Evolutionary conservation across 257 asterid species (phyloP), one percentile per base, ranked within the genome.

Genomic region (Scutellaria minor): DNA sequence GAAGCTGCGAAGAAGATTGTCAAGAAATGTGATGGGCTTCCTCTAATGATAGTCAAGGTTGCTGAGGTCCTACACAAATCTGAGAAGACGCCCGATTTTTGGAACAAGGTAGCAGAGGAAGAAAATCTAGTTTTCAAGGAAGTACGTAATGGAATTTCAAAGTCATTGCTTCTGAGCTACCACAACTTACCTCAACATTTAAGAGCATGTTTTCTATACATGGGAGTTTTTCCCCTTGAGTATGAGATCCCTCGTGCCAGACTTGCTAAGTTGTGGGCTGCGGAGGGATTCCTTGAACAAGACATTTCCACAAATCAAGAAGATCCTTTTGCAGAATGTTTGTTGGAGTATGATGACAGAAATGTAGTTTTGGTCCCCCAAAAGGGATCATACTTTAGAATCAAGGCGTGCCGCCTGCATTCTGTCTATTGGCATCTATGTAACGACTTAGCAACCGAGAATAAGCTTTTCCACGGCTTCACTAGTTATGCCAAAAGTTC

Each of bases 11-110:
- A 51, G 51, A 67, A 37, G 44, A 67, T 67, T 14, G 6, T 62
- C 3, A 39, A 51, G 15, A 67, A 62, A 0, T 62, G 68, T 9
- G 52, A 62, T 50, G 72, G 72, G 9, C 72, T 66, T 51, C 72
- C 72, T 66, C 72, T 66, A 8, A 1, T 48, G 1, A 66, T 66
- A 5, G 9, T 50, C 61, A 51, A 40, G 2, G 8, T 64, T 64
- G 42, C 69, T 14, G n/a, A 64, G 6, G 18, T 44, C 42, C 40
- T 64, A 3, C 10, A 18, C 1, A 11, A 44, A 9, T 14, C 50
- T 4, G 55, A 64, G 55, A 44, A 64, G 27, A 64, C 69, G 11
- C 20, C 11, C 2, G 54, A 44, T 40, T 45, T 42, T 18, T 64
- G 55, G 69, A 64, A 18, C 11, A 18, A 15, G 69, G 48, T 64